phyloP scores from a whole-genome alignment of 768 basidiomycete species.

The Tephrocybe sp. region DNA sequence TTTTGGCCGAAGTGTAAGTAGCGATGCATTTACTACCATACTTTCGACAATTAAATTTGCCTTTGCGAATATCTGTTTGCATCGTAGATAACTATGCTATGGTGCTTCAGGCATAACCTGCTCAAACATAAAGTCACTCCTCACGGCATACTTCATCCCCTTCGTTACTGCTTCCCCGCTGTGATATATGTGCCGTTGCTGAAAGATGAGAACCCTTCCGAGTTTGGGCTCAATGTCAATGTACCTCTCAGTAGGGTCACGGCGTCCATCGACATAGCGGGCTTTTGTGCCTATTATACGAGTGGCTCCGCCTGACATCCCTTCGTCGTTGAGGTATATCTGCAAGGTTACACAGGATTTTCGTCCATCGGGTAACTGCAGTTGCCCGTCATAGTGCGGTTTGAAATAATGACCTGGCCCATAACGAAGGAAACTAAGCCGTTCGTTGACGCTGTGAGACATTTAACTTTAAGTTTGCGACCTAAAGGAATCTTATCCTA shows the following conservation, averaged over 20 bases:
- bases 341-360: conserved; percentile 41
- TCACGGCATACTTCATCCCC: conserved; percentile 40
- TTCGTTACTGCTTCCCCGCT: conserved; percentile 40
- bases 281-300: conserved; percentile 27
- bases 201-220: conserved; percentile 46
- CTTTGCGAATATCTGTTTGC: no score
- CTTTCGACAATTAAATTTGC: neutral
- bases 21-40: neutral
- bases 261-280: conserved; percentile 14
- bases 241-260: conserved; percentile 5
- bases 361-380: conserved; percentile 36
- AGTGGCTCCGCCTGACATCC: conserved; percentile 40
- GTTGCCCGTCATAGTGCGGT: conserved; percentile 37
- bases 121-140: conserved; percentile 41
- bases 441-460: conserved; percentile 37
- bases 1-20: conserved; percentile 48
- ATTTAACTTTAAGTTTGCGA: neutral
- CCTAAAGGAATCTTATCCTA: neutral
- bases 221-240: conserved; percentile 42
- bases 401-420: conserved; percentile 44
- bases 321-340: conserved; percentile 43
- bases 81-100: no score
- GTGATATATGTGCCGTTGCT: conserved; percentile 39
- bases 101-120: neutral
- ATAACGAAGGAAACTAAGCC: conserved; percentile 46